Conservation (phyloP, 2,329 filamentous ascomycete species). For the Alternaria brassicae region DNA sequence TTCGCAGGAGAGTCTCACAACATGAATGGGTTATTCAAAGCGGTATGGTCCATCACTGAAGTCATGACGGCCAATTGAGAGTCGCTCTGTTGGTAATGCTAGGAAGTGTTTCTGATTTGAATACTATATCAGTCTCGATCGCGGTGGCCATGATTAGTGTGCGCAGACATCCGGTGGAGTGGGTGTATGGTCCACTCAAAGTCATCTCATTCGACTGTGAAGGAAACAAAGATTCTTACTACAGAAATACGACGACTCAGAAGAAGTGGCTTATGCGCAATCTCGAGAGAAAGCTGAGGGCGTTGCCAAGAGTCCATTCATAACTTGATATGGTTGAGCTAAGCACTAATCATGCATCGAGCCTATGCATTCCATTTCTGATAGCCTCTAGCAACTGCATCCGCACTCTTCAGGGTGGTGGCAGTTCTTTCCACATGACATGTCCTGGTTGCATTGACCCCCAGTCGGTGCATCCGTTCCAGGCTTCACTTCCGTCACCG, state of each 20-base stretch:
- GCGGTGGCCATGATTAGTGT: too few relatives aligned
- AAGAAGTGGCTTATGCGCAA: not conserved
- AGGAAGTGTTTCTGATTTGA: not conserved
- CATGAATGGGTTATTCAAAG: not conserved
- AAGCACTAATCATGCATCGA: not conserved
- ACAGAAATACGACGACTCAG: not conserved
- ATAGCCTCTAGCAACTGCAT: not conserved
- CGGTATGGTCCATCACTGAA: not conserved
- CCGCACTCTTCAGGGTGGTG: not conserved
- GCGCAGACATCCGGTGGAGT: too few relatives aligned
- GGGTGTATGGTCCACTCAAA: too few relatives aligned
- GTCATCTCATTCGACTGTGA: too few relatives aligned
- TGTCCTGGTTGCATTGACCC: not conserved
- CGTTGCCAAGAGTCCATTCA: not conserved
- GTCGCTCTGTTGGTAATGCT: not conserved
- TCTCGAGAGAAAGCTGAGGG: not conserved
- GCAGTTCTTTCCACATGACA: constrained; percentile 1
- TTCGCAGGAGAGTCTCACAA: not conserved
- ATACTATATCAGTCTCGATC: too few relatives aligned
- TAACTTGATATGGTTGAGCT: not conserved
- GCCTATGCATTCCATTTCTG: not conserved
- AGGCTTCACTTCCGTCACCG: not conserved
- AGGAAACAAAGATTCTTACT: too few relatives aligned
- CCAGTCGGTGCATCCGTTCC: not conserved
- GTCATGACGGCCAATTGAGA: not conserved